Percentiles rank a stretch among this genome's conserved stretches.
These are phyloP conservation scores for Coemansia guatemalensis DNA, from an alignment of 192 early-diverging fungal genomes.

Conservation along the genomic window DNA sequence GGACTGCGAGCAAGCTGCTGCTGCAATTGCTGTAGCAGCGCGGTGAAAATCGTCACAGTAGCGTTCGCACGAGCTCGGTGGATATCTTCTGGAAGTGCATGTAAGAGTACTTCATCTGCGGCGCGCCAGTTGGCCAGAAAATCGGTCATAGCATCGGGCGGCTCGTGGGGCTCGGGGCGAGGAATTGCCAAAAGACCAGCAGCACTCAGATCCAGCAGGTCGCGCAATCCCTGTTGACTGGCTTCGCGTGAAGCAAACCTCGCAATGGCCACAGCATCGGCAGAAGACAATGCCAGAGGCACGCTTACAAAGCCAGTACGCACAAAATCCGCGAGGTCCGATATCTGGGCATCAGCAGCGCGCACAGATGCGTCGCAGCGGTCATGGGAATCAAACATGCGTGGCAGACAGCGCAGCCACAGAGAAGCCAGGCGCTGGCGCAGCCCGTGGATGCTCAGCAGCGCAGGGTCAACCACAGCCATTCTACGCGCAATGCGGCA, in stretches of 20 bases:
- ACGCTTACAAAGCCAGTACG: slow-evolving; percentile 1
- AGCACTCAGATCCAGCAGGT: slow-evolving; percentile 10
- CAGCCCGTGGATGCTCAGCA: slow-evolving; percentile 29
- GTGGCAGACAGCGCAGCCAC: slow-evolving; percentile 36
- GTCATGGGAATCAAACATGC: slow-evolving; percentile 18
- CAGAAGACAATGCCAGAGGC: slow-evolving; percentile 21
- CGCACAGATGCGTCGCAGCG: neutral
- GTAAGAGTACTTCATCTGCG: slow-evolving; percentile 8
- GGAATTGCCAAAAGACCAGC: slow-evolving; percentile 12
- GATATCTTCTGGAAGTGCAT: slow-evolving; percentile 1
- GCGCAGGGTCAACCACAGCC: slow-evolving; percentile 29
- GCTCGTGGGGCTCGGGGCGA: neutral
- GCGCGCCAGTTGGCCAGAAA: slow-evolving; percentile 16
- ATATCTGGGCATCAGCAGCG: slow-evolving; percentile 1
- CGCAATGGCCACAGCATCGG: slow-evolving; percentile 9
- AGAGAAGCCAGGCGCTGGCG: slow-evolving; percentile 23
- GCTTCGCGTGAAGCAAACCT: slow-evolving; percentile 12
- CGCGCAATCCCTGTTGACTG: neutral
- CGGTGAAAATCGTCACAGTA: neutral
- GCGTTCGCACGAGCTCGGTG: slow-evolving; percentile 1
- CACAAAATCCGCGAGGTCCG: slow-evolving; percentile 14
- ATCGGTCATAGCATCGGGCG: neutral
- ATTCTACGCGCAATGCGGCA: slow-evolving; percentile 32
- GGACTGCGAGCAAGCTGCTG: neutral
- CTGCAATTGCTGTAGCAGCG: neutral